Base-by-base conservation (phyloP, 2,329 filamentous ascomycete species). In the Aspergillus tanneri region DNA sequence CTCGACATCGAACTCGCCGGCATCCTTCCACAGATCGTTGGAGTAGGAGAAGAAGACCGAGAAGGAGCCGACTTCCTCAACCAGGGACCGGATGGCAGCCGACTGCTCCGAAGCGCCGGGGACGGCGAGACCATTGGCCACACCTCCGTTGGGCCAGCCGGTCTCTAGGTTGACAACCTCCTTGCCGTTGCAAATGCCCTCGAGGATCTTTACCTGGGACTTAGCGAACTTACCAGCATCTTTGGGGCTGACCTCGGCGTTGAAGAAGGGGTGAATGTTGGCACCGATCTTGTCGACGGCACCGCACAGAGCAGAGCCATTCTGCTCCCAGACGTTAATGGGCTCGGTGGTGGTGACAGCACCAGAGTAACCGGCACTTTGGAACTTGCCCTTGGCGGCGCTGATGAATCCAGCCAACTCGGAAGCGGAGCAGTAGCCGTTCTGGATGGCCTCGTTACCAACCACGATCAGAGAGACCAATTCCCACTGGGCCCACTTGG, bases 251-350 rank as follows among this genome's bases (percentile, higher is more conserved):
- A 85, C 79, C 49, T 80, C 75, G 37, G 82, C 67, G 78, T 95
- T 95, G 86, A 96, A 97, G 86, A 87, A 96, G 59, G 91, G 85
- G 77, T 97, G 91, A 64, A 95, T 84, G 80, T 96, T 96, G 72
- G 83, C 84, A 71, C 86, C 88, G 28, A 89, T 80, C 53, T 95
- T 77, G 66, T 96, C 90, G 50, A 96, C 78, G 61, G 78, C 80
- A 27, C 64, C 61, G 80, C 92, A 96, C 54, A 96, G 79, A 40
- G 71, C 72, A 24, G 53, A 50, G 16, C 67, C 80, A 55, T 85
- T 77, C 43, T 75, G 58, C 73, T 89, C 75, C 83, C 90, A 90
- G 67, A 86, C 78, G 72, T 85, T 81, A 61, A 95, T 81, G 46
- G 91, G 85, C 77, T 97, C 92, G 55, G 91, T 87, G 62, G 90